A percentile compares a stretch with the other conserved stretches of the same genome.
Conservation (phyloP, 164 flowering plant species). For the Aristolochia contorta region DNA sequence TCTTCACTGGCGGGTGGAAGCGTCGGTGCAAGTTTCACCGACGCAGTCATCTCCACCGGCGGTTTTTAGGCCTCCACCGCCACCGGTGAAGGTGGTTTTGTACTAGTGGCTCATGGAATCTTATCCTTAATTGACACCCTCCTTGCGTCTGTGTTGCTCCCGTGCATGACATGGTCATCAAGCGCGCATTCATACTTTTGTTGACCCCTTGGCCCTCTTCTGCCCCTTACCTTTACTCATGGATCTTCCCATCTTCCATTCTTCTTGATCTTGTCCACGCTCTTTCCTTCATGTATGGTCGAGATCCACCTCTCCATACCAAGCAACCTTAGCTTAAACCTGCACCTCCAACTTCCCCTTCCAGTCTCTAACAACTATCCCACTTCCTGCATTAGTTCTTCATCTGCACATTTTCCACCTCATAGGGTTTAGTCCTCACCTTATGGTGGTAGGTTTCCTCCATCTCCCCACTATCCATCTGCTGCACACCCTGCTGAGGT, state of each 20-base stretch:
- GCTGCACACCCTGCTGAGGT: conserved; percentile 65
- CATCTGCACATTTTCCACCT: conserved; percentile 23
- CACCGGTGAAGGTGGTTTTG: no score
- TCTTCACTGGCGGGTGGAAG: no score
- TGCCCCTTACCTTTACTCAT: conserved; percentile 51
- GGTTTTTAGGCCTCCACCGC: no score
- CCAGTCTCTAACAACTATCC: neutral
- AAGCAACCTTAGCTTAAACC: conserved; percentile 6
- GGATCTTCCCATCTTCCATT: conserved; percentile 83
- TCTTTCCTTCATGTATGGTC: conserved; percentile 38
- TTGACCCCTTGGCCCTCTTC: conserved; percentile 73
- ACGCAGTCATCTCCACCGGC: no score
- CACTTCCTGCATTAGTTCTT: neutral
- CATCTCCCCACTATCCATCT: conserved; percentile 14
- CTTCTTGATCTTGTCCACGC: conserved; percentile 48
- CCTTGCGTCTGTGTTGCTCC: conserved; percentile 75
- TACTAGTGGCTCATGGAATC: no score
- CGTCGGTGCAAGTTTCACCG: no score
- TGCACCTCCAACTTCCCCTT: neutral
- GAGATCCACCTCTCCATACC: conserved; percentile 84
- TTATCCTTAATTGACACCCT: conserved; percentile 78
- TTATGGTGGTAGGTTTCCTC: conserved; percentile 11
- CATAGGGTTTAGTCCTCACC: conserved; percentile 25
- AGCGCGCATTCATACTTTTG: conserved; percentile 64
- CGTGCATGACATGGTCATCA: conserved; percentile 84